These are phyloP conservation scores for Phymatotrichopsis omnivora DNA, from an alignment of 2,329 filamentous ascomycete genomes.

Conservation along the genomic window DNA sequence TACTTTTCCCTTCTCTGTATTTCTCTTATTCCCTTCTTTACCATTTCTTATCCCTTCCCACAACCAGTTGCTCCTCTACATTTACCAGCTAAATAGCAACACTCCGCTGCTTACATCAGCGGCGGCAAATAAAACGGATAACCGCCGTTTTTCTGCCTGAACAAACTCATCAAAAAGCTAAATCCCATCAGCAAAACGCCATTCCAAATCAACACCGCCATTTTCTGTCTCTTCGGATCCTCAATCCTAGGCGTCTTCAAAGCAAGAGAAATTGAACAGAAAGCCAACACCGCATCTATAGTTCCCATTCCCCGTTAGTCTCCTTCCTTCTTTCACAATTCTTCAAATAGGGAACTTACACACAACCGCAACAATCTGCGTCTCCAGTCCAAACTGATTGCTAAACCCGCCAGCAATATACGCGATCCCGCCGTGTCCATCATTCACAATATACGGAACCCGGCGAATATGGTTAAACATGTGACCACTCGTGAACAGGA, in stretches of 20 bases:
- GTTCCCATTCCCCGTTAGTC: constrained; percentile 2
- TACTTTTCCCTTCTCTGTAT: too few species aligned
- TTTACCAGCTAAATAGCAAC: too few species aligned
- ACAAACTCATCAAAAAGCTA: constrained; percentile 87
- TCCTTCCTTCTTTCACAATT: constrained; percentile 5
- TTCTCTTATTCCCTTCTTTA: too few species aligned
- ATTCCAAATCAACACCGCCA: constrained; percentile 71
- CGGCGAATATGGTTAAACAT: constrained; percentile 99
- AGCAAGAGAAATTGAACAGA: constrained; percentile 81
- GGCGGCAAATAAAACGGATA: constrained; percentile 93
- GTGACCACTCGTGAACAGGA: constrained; percentile 90
- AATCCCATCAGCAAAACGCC: constrained; percentile 70
- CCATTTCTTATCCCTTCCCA: too few species aligned
- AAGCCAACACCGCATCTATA: constrained; percentile 67
- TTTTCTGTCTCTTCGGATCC: constrained; percentile 65
- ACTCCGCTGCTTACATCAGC: constrained; percentile 46
- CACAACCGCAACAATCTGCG: constrained; percentile 84
- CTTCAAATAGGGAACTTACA: constrained; percentile 52
- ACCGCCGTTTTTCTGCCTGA: constrained; percentile 86
- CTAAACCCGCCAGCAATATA: constrained; percentile 92
- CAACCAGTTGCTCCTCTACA: too few species aligned
- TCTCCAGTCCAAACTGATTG: constrained; percentile 87
- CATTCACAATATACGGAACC: constrained; percentile 79
- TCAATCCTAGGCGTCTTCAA: constrained; percentile 85
- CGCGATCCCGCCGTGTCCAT: constrained; percentile 73